Base-by-base conservation (phyloP, 768 basidiomycete species). In the Vararia minispora region DNA sequence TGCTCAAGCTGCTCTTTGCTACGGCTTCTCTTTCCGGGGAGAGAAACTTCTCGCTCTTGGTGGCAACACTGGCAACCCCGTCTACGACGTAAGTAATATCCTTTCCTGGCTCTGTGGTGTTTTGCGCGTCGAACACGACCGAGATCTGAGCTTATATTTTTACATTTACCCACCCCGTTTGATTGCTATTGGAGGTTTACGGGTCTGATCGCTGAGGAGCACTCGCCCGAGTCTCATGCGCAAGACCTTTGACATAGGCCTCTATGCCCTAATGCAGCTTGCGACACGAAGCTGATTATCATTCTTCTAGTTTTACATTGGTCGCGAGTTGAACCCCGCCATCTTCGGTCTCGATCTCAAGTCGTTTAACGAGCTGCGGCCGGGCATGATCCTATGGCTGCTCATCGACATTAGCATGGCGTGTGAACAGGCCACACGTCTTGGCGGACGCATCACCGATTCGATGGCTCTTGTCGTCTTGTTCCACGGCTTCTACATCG, bases 281-380 rank as follows among this genome's bases (percentile, higher is more conserved):
- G n/a, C n/a, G n/a, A n/a, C n/a, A n/a, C n/a, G n/a, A n/a, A n/a
- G n/a, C 16, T 30, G 20, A 21, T 29, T 10, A 22, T 16, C 2
- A n/a, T 16, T 20, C 29, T 12, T 35, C 22, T 44, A 92, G 88
- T 92, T 85, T 62, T 94, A 72, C 62, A 91, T 94, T 45, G 90
- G 91, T n/a, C 83, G 91, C 35, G 83, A 88, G 52, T 64, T 99
- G 40, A 98, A 98, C 59, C 95, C 95, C 0, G 74, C 77, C 1
- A 73, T 89, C 39, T 79, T 83, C 28, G 65, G 63, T 13, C 73
- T 90, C 61, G 81, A 84, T 52, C 62, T 84, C 64, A 84, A 84
- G 56, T 69, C 73, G 0, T 69, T 70, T 51, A 92, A 79, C 55
- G 90, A 95, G 53, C 73, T 92, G 23, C 74, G 89, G 20, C 90